Evolutionary conservation across 805 yeast species (phyloP).

Genomic region (Clavispora santaluciae): DNA sequence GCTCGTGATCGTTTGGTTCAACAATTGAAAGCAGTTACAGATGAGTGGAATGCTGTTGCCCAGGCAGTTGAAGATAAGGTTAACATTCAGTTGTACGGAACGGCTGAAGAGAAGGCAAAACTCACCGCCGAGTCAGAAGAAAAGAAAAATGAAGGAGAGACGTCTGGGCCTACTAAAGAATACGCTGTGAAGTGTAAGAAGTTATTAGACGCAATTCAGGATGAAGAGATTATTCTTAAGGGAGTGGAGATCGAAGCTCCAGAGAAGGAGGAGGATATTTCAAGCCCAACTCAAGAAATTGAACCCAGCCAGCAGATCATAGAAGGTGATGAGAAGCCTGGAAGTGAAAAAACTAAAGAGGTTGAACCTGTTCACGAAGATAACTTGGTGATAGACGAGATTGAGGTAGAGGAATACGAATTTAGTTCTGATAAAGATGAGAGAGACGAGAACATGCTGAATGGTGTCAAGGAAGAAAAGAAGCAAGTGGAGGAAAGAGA

Average conservation of each 20-base stretch:
- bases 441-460: constrained; percentile 10
- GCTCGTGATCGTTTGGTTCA: constrained; percentile 53
- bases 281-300: no score
- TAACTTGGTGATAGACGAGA: constrained; percentile 39
- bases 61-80: constrained; percentile 37
- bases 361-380: constrained; percentile 4
- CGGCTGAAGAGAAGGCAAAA: constrained; percentile 14
- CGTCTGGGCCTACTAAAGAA: constrained; percentile 26
- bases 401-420: constrained; percentile 34
- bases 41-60: constrained; percentile 53
- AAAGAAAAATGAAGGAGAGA: constrained; percentile 12
- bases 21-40: constrained; percentile 43
- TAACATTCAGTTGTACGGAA: constrained; percentile 31
- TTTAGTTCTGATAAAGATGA: constrained; percentile 1
- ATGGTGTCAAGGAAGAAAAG: constrained; percentile 11
- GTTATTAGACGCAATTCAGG: constrained; percentile 31
- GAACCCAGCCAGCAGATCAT: no score
- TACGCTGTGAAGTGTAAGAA: constrained; percentile 39
- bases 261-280: constrained; percentile 6
- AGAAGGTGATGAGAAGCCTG: no score
- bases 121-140: constrained; percentile 8
- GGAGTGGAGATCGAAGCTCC: constrained; percentile 19
- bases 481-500: constrained; percentile 12
- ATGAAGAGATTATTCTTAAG: constrained; percentile 28
- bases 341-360: background rate